Base-by-base conservation (phyloP, 495 filamentous ascomycete species). In the Melanomma pulvis-pyrius region DNA sequence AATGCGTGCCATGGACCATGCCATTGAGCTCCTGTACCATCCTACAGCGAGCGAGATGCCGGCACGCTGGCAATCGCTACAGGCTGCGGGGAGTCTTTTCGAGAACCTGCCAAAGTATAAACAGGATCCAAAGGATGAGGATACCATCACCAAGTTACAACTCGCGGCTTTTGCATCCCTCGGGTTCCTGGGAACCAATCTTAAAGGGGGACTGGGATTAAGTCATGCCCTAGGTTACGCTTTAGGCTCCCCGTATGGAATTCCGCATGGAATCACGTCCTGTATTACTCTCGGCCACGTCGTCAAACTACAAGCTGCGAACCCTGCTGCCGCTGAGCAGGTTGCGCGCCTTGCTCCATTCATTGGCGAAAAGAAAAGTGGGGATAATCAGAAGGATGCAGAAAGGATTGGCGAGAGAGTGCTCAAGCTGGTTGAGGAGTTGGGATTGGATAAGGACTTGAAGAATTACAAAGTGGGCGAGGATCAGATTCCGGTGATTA, bases 231-330 rank as follows among this genome's bases (percentile, higher is more conserved):
- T 84, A 9, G 82, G 82, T 1, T 79, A 83, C 60, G 81, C 82
- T 1, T 67, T 84, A 15, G 82, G 82, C 1, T 75, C 74, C 7
- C 80, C 82, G 8, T 84, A 83, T 66, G 66, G 67, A 3, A 83
- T 84, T 41, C 82, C 82, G 8, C 81, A 83, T 57, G 81, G 81
- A 9, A 76, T 80, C 26, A 83, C 81, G n/a, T 77, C 74, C 8
- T 82, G 79, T 60, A 60, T 83, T 39, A 81, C 79, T 8, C 73
- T 83, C 17, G 77, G 76, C 4, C 77, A 78, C 28, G 80, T 82
- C 3, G 72, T 83, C 15, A 77, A 76, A 62, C 63, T 82, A 21
- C 81, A 82, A 69, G 75, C 79, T 0, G 46, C 73, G 52, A 66
- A 65, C 9, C 47, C 70, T 9, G 76, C 72, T n/a, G 76, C 76